phyloP scores from a whole-genome alignment of 2,329 filamentous ascomycete species.

The Exophiala phaeomuriformis region DNA sequence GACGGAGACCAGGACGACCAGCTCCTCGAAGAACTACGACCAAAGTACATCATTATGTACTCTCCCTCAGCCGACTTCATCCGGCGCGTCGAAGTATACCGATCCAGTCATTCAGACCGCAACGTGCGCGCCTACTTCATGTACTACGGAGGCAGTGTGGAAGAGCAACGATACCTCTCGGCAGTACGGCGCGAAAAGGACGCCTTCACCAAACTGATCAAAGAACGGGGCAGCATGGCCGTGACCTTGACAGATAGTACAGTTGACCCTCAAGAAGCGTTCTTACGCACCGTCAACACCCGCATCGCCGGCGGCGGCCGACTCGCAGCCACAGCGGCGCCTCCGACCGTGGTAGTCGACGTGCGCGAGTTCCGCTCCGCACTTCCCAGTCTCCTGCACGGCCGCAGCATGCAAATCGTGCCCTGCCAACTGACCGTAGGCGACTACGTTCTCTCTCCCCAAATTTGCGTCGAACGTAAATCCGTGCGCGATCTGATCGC shows the following conservation, averaged over 20 bases:
- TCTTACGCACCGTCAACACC: constrained; percentile 92
- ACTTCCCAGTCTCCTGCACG: constrained; percentile 83
- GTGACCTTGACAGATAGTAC: constrained; percentile 68
- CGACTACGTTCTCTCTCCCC: constrained; percentile 87
- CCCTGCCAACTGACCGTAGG: constrained; percentile 95
- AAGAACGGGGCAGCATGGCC: constrained; percentile 88
- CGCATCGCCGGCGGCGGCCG: constrained; percentile 89
- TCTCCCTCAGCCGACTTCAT: constrained; percentile 94
- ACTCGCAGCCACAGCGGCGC: constrained; percentile 72
- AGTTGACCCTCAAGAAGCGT: constrained; percentile 80
- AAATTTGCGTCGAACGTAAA: constrained; percentile 91
- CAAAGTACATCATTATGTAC: constrained; percentile 97
- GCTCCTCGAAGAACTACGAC: constrained; percentile 87
- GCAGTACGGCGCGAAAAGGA: constrained; percentile 92
- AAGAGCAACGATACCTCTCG: constrained; percentile 88
- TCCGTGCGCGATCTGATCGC: constrained; percentile 84
- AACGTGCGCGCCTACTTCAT: constrained; percentile 91
- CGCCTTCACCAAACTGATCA: constrained; percentile 88
- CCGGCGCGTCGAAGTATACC: constrained; percentile 86
- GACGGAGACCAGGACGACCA: constrained; percentile 95
- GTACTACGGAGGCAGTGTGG: constrained; percentile 90
- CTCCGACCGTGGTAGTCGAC: constrained; percentile 86
- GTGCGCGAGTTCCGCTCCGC: constrained; percentile 94
- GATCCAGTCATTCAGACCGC: constrained; percentile 63
- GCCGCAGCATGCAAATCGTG: constrained; percentile 76